A percentile compares a stretch with the other conserved stretches of the same genome.
Conservation (phyloP, 2,329 filamentous ascomycete genomes). For the Chalaropsis thielavioides region DNA sequence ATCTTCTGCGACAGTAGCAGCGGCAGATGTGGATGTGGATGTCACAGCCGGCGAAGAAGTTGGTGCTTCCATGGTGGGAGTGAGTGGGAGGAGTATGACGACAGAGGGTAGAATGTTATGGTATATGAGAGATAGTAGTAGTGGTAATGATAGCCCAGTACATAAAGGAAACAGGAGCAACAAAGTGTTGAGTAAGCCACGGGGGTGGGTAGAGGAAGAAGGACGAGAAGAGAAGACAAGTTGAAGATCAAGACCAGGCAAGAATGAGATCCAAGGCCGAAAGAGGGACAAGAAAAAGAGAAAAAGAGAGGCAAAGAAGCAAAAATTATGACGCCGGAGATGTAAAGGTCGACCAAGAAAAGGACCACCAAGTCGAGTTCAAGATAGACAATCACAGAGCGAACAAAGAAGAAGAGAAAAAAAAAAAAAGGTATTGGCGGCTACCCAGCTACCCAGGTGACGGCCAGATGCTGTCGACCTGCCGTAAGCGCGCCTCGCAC, state of each 20-base stretch:
- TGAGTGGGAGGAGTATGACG: background rate
- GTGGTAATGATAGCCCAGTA: background rate
- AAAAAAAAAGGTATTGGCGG: background rate
- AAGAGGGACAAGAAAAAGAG: background rate
- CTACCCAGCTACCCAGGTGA: slow-evolving; percentile 6
- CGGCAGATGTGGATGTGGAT: slow-evolving; percentile 25
- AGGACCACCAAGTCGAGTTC: background rate
- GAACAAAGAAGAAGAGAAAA: background rate
- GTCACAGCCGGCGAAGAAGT: background rate
- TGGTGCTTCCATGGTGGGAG: background rate
- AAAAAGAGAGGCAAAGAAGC: background rate
- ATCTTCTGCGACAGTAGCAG: slow-evolving; percentile 32
- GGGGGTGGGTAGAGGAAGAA: background rate
- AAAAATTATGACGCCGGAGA: background rate
- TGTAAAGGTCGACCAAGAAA: background rate
- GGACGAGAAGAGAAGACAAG: background rate
- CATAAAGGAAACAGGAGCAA: background rate
- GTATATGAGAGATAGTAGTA: background rate
- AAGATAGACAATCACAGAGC: background rate
- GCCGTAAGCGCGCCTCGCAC: slow-evolving; percentile 3
- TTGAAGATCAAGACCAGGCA: background rate
- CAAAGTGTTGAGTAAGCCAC: background rate
- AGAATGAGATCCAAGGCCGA: too few relatives aligned
- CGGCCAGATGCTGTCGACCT: slow-evolving; percentile 5
- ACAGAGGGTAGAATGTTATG: background rate